These are phyloP conservation scores for Panicum miliaceum DNA, from an alignment of 176 grass and related monocot species.

Conservation along the genomic window DNA sequence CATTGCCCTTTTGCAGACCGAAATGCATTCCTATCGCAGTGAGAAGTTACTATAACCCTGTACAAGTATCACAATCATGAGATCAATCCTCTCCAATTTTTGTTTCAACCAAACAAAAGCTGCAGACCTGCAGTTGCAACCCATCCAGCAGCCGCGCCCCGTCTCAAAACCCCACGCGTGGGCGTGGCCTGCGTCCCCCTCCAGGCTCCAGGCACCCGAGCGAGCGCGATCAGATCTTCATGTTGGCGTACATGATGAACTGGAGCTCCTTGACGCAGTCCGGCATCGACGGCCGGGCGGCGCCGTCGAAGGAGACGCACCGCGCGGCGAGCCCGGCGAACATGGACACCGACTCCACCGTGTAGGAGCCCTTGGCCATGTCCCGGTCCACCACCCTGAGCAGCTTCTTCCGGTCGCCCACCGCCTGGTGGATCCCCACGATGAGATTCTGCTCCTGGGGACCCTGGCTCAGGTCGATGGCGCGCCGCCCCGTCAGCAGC, in stretches of 20 bases:
- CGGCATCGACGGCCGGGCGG: constrained; percentile 69
- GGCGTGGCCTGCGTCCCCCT: too few relatives aligned
- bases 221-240: constrained; percentile 59
- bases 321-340: constrained; percentile 82
- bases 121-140: not conserved
- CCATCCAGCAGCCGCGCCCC: not conserved
- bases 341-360: constrained; percentile 68
- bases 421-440: constrained; percentile 72
- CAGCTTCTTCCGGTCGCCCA: constrained; percentile 77
- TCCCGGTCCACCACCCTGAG: constrained; percentile 83
- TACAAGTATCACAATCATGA: constrained; percentile 16
- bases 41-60: constrained; percentile 32
- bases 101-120: constrained; percentile 7
- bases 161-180: constrained; percentile 6
- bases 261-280: constrained; percentile 94
- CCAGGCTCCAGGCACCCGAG: too few relatives aligned
- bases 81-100: not conserved
- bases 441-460: constrained; percentile 85
- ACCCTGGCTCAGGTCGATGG: constrained; percentile 86
- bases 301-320: constrained; percentile 83
- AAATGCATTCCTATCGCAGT: constrained; percentile 3
- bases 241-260: constrained; percentile 82
- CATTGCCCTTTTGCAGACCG: not conserved
- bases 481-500: constrained; percentile 91
- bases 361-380: constrained; percentile 77